Base-by-base conservation (phyloP, 768 basidiomycete genomes). In the Podaxis sp. region DNA sequence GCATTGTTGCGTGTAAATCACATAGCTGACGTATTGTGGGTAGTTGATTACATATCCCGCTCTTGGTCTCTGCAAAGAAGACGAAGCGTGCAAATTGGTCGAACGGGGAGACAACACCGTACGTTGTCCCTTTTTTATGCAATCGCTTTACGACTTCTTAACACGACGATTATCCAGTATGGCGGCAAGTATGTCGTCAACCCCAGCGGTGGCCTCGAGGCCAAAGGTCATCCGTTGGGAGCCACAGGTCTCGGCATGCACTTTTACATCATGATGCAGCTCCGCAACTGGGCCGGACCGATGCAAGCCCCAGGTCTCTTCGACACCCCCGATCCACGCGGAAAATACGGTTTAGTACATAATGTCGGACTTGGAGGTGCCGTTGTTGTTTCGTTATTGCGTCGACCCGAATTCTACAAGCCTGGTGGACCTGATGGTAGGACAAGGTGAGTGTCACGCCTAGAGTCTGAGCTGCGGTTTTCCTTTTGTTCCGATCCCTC, bases 201-300 rank as follows among this genome's bases (percentile, higher is more conserved):
- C 65, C 90, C 92, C 0, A 90, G 87, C 54, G 92, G 92, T 25
- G 92, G 92, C 0, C 79, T 94, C 14, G 90, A 94, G 68, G 89
- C 90, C n/a, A 94, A 93, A 68, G 92, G 92, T 2, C 90, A 93
- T 68, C 91, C 92, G 2, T 79, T 93, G 18, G 90, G 91, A 40
- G 90, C 91, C 0, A 91, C 89, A 16, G 91, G 91, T 1, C 74
- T 93, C 13, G 90, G 88, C 27, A 92, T 92, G 91, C 90, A 93
- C 69, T 91, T 91, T 72, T 92, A 90, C 67, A 89, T 92, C 63
- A 82, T 86, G 66, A 91, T 90, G 88, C 90, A 91, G 79, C 72
- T 91, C 53, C 81, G 90, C 46, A 76, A 85, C 44, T 91, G 89
- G 90, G 88, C 90, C 3, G 91, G 91, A 35, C 88, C 88, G 27